Evolutionary conservation across 2,329 filamentous ascomycete species (phyloP), one percentile per base, ranked within the genome.

Genomic region (Diplocarpon mali): DNA sequence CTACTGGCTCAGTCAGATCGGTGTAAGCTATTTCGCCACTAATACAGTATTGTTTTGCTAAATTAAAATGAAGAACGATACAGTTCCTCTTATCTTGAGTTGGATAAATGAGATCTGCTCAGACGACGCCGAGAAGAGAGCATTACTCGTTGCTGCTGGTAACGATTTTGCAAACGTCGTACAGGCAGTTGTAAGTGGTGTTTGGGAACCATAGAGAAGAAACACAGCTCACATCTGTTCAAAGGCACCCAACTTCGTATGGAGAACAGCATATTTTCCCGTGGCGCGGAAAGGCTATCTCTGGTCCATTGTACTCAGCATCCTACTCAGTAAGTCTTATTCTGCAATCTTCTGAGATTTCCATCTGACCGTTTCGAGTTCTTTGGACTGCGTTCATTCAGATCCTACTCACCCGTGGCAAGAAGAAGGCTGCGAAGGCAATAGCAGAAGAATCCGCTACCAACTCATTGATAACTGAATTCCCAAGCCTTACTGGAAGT

Each of bases 91-190:
- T 1, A 65, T 67, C 31, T 45, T 67, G 2, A 67, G 62, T 56
- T 75, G 71, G 71, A 67, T 69, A 0, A 69, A 75, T 42, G 73
- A 76, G 49, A 73, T 75, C 15, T 76, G 72, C 47, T 64, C 68
- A 2, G 62, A 63, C 2, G 69, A 80, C 38, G 75, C 78, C 44
- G 79, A 85, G 59, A 80, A 84, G 62, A 66, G 79, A 9, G 78
- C 80, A 0, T 64, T 85, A 3, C 77, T 84, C 0, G 71, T 80
- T 0, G 80, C 69, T 0, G 64, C 68, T 13, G 84, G 84, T 76
- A 85, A 84, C 48, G 72, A 80, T 57, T 72, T 84, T 65, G 79
- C 78, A 0, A 83, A 83, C 48, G 77, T 83, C 1, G 62, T 85
- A 35, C 78, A 84, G 56, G 76, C 79, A 8, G 53, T 66, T 24